phyloP scores from a whole-genome alignment of 768 basidiomycete genomes.

The Pleurotus tuoliensis region DNA sequence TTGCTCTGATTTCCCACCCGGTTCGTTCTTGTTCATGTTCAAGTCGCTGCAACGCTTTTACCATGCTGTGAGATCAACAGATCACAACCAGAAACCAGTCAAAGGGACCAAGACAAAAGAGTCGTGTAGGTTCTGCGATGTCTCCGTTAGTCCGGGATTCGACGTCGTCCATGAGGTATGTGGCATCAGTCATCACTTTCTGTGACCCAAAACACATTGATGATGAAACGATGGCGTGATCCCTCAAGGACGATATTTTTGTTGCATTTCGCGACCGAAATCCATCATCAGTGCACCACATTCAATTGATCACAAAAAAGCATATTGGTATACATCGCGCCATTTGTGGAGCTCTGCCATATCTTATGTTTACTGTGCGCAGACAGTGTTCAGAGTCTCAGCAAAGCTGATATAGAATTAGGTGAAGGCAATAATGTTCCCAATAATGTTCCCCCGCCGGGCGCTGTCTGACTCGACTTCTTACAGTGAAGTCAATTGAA shows the following conservation, averaged over 20 bases:
- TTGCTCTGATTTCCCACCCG: not conserved
- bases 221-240: not conserved
- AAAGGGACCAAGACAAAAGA: not conserved
- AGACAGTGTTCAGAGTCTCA: conserved; percentile 57
- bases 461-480: no score
- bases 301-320: conserved; percentile 46
- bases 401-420: conserved; percentile 39
- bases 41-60: not conserved
- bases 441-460: no score
- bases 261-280: conserved; percentile 48
- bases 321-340: conserved; percentile 41
- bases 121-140: conserved; percentile 42
- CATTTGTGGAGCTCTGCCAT: not conserved
- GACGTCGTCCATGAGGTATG: conserved; percentile 47
- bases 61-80: not conserved
- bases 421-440: conserved; percentile 26
- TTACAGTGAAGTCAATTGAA: conserved; percentile 43
- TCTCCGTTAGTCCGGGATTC: conserved; percentile 38
- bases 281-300: conserved; percentile 48
- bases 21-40: not conserved
- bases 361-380: conserved; percentile 5
- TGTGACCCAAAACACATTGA: not conserved
- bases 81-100: conserved; percentile 37
- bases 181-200: not conserved
- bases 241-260: conserved; percentile 39